A percentile compares a stretch with the other conserved stretches of the same genome.
These are phyloP conservation scores for Schwanniomyces vanrijiae DNA, from an alignment of 805 yeast species.

Conservation along the genomic window DNA sequence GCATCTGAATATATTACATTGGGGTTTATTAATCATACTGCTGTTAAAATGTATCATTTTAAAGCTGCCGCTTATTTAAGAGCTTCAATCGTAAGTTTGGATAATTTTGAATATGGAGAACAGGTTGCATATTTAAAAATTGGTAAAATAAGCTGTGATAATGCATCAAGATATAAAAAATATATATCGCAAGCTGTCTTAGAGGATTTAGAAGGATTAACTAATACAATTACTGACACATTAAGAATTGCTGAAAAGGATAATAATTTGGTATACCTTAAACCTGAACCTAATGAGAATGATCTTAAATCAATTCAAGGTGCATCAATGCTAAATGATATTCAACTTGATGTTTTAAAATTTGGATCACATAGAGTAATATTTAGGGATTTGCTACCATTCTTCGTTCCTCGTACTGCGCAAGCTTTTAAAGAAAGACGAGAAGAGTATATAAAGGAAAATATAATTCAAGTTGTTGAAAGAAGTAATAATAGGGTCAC, in stretches of 20 bases:
- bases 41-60: conserved; percentile 64
- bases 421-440: conserved; percentile 69
- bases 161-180: conserved; percentile 40
- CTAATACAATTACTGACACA: conserved; percentile 41
- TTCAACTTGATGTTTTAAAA: conserved; percentile 15
- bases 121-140: conserved; percentile 59
- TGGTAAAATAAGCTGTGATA: conserved; percentile 38
- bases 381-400: conserved; percentile 69
- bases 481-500: conserved; percentile 46
- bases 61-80: conserved; percentile 70
- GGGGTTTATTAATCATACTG: conserved; percentile 66
- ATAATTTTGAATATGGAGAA: conserved; percentile 60
- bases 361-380: conserved; percentile 19
- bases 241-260: conserved; percentile 66
- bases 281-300: conserved; percentile 52
- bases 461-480: conserved; percentile 45
- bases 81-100: conserved; percentile 49
- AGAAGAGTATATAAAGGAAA: conserved; percentile 50
- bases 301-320: conserved; percentile 44
- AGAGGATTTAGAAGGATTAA: conserved; percentile 55
- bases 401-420: conserved; percentile 61
- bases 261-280: conserved; percentile 76
- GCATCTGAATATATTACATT: conserved; percentile 48
- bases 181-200: conserved; percentile 44
- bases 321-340: conserved; percentile 45